Percentiles rank a stretch among this genome's conserved stretches.
phyloP scores from a whole-genome alignment of 495 filamentous ascomycete species.

The Penicillium psychrofluorescens region DNA sequence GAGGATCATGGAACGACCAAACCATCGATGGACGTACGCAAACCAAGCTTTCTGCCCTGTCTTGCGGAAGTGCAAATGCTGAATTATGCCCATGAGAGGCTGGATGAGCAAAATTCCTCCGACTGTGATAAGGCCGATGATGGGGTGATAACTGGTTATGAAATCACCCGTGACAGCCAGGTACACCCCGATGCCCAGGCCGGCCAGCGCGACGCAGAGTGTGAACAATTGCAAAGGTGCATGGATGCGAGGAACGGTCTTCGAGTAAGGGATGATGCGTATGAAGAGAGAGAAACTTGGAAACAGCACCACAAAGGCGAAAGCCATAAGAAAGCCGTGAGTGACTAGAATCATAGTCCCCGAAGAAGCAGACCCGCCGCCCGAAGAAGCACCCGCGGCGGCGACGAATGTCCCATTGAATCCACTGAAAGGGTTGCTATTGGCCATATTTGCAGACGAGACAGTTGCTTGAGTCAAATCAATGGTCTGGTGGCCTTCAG shows the following conservation, averaged over 20 bases:
- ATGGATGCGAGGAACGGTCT: conserved; percentile 36
- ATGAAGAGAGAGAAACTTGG: conserved; percentile 39
- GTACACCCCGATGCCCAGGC: conserved; percentile 53
- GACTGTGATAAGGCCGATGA: conserved; percentile 54
- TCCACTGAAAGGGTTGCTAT: no score
- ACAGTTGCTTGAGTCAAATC: no score
- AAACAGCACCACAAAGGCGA: conserved; percentile 38
- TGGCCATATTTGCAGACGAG: no score
- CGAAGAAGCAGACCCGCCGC: no score
- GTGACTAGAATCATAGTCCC: conserved; percentile 11
- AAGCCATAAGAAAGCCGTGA: conserved; percentile 30
- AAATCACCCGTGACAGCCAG: conserved; percentile 18
- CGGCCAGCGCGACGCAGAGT: conserved; percentile 48
- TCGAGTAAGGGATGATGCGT: conserved; percentile 17
- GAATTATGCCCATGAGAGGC: conserved; percentile 52
- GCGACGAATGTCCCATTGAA: no score
- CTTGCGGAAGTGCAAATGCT: conserved; percentile 50
- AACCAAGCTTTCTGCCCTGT: conserved; percentile 38
- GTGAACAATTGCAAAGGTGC: conserved; percentile 49
- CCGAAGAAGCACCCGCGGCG: no score
- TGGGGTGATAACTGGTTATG: conserved; percentile 20
- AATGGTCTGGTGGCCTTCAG: no score
- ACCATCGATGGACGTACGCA: conserved; percentile 70
- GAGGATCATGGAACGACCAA: conserved; percentile 68
- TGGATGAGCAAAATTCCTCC: conserved; percentile 48